Conservation (phyloP, 2,329 filamentous ascomycete genomes). For the Pseudogymnoascus sp. region DNA sequence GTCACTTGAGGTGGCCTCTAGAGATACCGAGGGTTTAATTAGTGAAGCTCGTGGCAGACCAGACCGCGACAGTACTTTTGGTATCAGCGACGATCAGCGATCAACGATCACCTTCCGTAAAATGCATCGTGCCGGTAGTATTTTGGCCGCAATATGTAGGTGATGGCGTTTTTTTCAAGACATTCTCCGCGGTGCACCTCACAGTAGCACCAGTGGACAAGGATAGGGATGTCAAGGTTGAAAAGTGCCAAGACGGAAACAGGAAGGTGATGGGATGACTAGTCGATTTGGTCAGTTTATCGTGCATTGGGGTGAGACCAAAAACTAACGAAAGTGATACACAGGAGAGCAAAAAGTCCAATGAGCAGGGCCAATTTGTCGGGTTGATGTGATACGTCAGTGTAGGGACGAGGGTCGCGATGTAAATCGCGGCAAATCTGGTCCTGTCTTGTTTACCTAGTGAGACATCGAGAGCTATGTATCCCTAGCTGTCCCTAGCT, state of each 20-base stretch:
- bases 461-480: neutral
- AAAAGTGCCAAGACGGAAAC: neutral
- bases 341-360: neutral
- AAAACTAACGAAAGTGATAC: neutral
- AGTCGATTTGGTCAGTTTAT: neutral
- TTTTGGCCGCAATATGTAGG: neutral
- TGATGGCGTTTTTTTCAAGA: neutral
- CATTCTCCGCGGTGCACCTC: neutral
- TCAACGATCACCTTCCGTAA: slow-evolving; percentile 4
- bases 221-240: neutral
- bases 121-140: neutral
- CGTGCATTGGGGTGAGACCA: neutral
- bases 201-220: neutral
- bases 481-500: neutral
- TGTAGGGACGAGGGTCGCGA: neutral
- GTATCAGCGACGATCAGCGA: neutral
- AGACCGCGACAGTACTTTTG: neutral
- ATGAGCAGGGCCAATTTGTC: neutral
- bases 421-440: neutral
- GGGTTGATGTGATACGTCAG: neutral
- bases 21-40: neutral
- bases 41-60: neutral
- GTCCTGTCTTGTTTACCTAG: neutral
- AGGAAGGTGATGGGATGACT: neutral
- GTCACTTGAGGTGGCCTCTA: neutral